Percentiles rank a stretch among this genome's conserved stretches.
Conservation (phyloP, 306 rosid species). For the Mucuna pruriens region DNA sequence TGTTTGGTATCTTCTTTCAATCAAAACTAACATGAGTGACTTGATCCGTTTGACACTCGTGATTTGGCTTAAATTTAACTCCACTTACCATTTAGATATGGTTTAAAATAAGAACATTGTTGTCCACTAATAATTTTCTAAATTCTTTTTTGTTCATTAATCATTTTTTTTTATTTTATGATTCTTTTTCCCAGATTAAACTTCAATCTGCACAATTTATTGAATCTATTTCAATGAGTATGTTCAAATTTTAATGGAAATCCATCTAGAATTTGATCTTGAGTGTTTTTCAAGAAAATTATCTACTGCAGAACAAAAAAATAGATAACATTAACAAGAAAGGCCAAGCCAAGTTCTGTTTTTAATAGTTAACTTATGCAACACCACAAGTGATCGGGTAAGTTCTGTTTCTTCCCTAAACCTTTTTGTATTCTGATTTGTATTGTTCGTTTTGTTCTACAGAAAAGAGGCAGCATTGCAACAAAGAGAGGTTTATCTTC, state of each 20-base stretch:
- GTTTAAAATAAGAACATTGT: slow-evolving; percentile 13
- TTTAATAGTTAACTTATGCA: background rate
- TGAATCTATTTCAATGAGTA: slow-evolving; percentile 5
- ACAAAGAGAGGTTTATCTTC: slow-evolving; percentile 85
- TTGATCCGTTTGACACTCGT: background rate
- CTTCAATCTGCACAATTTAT: background rate
- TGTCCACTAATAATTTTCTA: slow-evolving; percentile 23
- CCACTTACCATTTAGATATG: background rate
- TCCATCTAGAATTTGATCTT: background rate
- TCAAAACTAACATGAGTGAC: background rate
- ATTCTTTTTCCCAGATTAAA: background rate
- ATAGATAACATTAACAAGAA: background rate
- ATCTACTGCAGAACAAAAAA: background rate
- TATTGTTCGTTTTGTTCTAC: slow-evolving; percentile 47
- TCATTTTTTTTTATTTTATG: background rate
- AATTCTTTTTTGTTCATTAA: background rate
- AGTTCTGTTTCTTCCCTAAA: slow-evolving; percentile 18
- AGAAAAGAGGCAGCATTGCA: slow-evolving; percentile 96
- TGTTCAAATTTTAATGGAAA: slow-evolving; percentile 5
- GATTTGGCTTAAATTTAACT: slow-evolving; percentile 14
- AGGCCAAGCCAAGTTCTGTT: background rate
- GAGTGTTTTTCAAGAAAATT: background rate
- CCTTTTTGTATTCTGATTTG: slow-evolving; percentile 41
- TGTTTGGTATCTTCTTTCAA: background rate
- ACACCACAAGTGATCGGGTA: background rate